These are phyloP conservation scores for Populus simonii DNA, from an alignment of 345 rosid genomes.

Conservation along the genomic window DNA sequence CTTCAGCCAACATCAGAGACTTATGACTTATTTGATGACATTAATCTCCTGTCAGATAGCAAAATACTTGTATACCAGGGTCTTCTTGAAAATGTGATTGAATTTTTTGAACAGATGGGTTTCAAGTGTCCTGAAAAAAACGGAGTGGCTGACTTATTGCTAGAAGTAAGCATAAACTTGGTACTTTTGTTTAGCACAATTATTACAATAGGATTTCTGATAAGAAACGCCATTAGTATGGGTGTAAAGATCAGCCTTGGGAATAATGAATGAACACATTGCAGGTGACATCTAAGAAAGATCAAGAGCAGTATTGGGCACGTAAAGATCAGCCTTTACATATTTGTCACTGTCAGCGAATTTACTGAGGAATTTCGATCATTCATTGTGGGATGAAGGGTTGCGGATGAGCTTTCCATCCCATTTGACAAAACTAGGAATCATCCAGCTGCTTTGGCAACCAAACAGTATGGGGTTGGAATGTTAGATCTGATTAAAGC, in stretches of 20 bases:
- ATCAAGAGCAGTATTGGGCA: constrained; percentile 40
- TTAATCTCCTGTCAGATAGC: constrained; percentile 63
- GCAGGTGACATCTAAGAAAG: constrained; percentile 62
- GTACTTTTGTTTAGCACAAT: not conserved
- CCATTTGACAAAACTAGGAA: constrained; percentile 34
- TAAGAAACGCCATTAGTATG: no score
- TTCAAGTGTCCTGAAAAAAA: constrained; percentile 72
- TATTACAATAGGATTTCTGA: no score
- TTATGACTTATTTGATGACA: constrained; percentile 59
- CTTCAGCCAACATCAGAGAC: constrained; percentile 83
- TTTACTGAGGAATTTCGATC: constrained; percentile 43
- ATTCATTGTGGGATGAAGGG: constrained; percentile 31
- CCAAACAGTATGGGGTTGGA: constrained; percentile 32
- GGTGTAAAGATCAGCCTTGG: no score
- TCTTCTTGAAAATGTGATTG: constrained; percentile 50
- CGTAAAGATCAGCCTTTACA: constrained; percentile 23
- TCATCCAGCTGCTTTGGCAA: no score
- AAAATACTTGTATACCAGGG: constrained; percentile 66
- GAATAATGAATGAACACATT: not conserved
- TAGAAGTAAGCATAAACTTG: constrained; percentile 43
- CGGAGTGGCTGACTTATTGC: constrained; percentile 72
- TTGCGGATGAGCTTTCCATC: constrained; percentile 33
- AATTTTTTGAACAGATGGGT: constrained; percentile 61
- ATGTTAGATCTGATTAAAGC: constrained; percentile 46
- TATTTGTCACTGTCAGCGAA: constrained; percentile 33